Evolutionary conservation across 2,329 filamentous ascomycete genomes (phyloP), one percentile per base, ranked within the genome.

Genomic region (Aspergillus felis): DNA sequence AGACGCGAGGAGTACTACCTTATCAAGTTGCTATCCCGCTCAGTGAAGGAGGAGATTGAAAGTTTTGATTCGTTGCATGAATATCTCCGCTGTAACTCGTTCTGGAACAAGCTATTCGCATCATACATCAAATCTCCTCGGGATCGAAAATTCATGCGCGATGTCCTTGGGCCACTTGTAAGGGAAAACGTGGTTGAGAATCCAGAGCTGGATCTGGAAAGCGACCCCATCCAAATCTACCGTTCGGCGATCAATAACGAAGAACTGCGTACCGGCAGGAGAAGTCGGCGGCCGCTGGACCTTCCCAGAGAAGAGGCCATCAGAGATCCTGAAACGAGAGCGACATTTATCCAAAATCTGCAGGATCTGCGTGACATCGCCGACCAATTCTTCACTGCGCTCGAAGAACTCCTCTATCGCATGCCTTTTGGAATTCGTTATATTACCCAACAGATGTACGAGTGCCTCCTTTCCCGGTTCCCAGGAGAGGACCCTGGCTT

Each of bases 191-290:
- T 99, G 67, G 87, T 97, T 55, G 94, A 96, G 55, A 94, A 97
- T 65, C 87, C 92, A 12, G 88, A 88, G 4, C 81, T 99, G 35
- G 93, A 99, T 71, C 81, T 99, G 27, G 94, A 99, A 75, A 97
- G 93, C 71, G 94, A 99, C 69, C 94, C 94, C 0, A 88, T 97
- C 80, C 93, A 97, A 66, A 99, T 99, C 57, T 97, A 99, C 76
- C 86, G 90, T 46, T 94, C 92, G 4, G 88, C 91, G 14, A 95
- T 99, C 77, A 97, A 95, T 78, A 96, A 99, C 67, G 93, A 97
- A 74, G 94, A 99, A 76, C 85, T 99, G 25, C 87, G 91, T 20
- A 99, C 94, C 0, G 94, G 94, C 4, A 86, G 87, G 63, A 86
- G 91, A 22, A 96, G 92, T 71, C 84, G 84, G 51, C 84, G 94